Conservation (phyloP, 495 filamentous ascomycete genomes). For the Aspergillus heteromorphus region DNA sequence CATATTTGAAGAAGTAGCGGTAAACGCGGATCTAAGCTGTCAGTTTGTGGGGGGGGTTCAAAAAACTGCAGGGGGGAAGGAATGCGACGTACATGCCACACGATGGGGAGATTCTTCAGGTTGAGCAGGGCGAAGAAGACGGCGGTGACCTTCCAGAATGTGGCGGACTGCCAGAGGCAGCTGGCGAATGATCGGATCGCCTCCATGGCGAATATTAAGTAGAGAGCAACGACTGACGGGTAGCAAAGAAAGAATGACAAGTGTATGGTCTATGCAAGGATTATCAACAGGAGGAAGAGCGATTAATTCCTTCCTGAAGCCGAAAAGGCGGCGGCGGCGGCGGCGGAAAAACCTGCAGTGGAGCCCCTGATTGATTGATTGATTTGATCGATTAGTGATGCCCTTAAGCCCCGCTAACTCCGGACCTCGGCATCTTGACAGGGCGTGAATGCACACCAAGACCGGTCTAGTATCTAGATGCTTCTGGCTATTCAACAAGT, state of each 20-base stretch:
- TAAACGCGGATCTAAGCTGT: conserved; percentile 16
- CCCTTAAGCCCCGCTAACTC: not conserved
- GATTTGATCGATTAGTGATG: not conserved
- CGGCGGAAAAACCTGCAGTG: not conserved
- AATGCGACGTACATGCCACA: conserved; percentile 47
- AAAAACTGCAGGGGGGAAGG: not conserved
- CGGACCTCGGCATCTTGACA: not conserved
- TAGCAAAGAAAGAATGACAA: not conserved
- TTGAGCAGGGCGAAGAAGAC: conserved; percentile 45
- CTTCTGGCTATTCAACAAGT: too few relatives aligned
- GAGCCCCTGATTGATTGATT: not conserved
- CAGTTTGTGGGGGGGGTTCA: too few relatives aligned
- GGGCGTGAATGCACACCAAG: too few relatives aligned
- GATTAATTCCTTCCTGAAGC: too few relatives aligned
- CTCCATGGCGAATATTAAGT: conserved; percentile 13
- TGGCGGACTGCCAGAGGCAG: conserved; percentile 12
- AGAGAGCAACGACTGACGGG: too few relatives aligned
- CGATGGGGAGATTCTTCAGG: conserved; percentile 46
- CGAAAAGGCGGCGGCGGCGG: too few relatives aligned
- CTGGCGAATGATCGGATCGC: conserved; percentile 3
- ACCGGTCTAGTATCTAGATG: too few relatives aligned
- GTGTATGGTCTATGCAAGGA: not conserved
- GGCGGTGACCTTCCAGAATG: conserved; percentile 39
- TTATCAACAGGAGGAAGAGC: too few relatives aligned
- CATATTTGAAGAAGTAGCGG: conserved; percentile 21